Conservation (phyloP, 2,329 filamentous ascomycete species). For the Cryphonectria naterciae region DNA sequence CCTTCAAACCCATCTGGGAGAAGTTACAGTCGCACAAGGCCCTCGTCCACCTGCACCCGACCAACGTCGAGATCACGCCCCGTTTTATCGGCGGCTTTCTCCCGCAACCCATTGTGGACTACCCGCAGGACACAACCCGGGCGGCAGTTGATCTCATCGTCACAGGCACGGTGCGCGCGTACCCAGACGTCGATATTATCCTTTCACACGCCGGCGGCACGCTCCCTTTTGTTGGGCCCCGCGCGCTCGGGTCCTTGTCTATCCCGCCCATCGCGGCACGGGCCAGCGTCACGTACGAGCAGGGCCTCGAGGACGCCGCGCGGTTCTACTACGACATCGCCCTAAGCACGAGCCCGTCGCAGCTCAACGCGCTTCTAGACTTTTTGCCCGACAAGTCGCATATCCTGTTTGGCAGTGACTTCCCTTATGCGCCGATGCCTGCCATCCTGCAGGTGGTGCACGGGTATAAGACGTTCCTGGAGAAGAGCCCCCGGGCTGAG, state of each 20-base stretch:
- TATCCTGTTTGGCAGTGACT: constrained; percentile 43
- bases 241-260: constrained; percentile 31
- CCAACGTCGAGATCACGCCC: constrained; percentile 24
- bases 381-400: constrained; percentile 35
- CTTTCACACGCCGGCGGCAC: constrained; percentile 51
- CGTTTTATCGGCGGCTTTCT: constrained; percentile 28
- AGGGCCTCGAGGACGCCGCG: constrained; percentile 28
- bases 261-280: constrained; percentile 23
- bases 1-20: constrained; percentile 36
- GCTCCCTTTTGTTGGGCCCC: constrained; percentile 43
- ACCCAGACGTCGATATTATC: constrained; percentile 46
- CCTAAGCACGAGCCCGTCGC: constrained; percentile 34
- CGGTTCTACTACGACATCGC: constrained; percentile 45
- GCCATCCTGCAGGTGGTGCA: constrained; percentile 20
- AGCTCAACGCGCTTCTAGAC: constrained; percentile 37
- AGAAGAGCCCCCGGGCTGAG: constrained; percentile 17
- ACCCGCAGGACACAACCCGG: constrained; percentile 48
- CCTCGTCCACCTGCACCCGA: constrained; percentile 36
- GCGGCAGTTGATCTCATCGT: constrained; percentile 47
- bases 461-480: constrained; percentile 25
- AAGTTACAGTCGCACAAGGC: constrained; percentile 33
- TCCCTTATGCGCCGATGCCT: constrained; percentile 39
- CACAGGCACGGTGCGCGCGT: constrained; percentile 36
- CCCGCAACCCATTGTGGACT: constrained; percentile 39
- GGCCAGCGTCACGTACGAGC: constrained; percentile 18